These are phyloP conservation scores for Mortierella sp. DNA, from an alignment of 371 early-diverging fungal genomes.

Conservation along the genomic window DNA sequence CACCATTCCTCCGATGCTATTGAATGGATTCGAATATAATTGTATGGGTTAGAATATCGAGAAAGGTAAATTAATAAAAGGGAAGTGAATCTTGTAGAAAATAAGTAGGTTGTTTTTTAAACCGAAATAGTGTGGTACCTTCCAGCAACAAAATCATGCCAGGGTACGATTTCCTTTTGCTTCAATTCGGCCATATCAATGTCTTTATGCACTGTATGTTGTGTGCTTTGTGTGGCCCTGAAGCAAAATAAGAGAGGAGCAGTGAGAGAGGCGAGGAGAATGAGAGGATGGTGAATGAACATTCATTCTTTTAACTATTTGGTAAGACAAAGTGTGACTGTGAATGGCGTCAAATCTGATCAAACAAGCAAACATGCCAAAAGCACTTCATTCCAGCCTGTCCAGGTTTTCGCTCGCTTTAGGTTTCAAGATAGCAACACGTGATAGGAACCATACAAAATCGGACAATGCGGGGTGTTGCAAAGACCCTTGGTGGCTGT, in stretches of 20 bases:
- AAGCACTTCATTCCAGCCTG: too few relatives aligned
- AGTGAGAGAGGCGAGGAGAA: not conserved
- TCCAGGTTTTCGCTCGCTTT: too few relatives aligned
- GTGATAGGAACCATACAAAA: too few relatives aligned
- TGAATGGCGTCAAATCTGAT: conserved; percentile 23
- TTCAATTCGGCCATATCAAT: conserved; percentile 27
- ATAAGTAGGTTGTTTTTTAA: not conserved
- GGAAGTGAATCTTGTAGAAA: not conserved
- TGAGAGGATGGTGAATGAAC: not conserved
- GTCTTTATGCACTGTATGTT: not conserved
- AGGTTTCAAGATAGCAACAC: too few relatives aligned
- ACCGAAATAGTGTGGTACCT: conserved; percentile 37
- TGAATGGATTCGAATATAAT: too few relatives aligned
- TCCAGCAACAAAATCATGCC: conserved; percentile 76
- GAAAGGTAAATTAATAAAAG: not conserved
- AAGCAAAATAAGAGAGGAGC: not conserved
- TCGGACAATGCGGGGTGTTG: too few relatives aligned
- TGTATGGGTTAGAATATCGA: not conserved
- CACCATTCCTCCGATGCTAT: conserved; percentile 40
- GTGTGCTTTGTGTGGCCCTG: not conserved
- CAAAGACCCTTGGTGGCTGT: too few relatives aligned
- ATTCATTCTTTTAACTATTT: not conserved
- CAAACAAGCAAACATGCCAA: too few relatives aligned
- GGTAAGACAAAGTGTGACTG: conserved; percentile 20
- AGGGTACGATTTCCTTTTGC: conserved; percentile 51